A percentile compares a stretch with the other conserved stretches of the same genome.
phyloP scores from a whole-genome alignment of 1,284 basidiomycete genomes.

The Pseudozyma tsukubaensis region DNA sequence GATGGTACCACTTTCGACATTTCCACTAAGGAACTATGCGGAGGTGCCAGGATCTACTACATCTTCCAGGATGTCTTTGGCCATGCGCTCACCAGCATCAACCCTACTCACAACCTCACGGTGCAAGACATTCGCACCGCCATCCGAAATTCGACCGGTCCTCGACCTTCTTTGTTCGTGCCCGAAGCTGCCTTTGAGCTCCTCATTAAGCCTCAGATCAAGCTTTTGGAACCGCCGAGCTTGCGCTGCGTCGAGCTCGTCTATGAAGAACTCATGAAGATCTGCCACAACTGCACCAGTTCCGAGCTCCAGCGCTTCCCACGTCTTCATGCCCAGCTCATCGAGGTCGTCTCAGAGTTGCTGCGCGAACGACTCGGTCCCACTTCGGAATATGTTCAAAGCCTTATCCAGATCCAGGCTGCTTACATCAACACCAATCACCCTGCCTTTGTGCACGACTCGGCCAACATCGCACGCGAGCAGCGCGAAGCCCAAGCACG shows the following conservation, averaged over 20 bases:
- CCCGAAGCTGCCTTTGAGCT: conserved; percentile 98
- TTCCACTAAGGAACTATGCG: conserved; percentile 97
- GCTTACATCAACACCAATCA: conserved; percentile 99
- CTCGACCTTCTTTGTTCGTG: conserved; percentile 93
- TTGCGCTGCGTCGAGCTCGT: conserved; percentile 96
- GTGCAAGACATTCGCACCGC: conserved; percentile 96
- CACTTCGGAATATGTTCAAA: conserved; percentile 94
- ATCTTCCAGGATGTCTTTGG: conserved; percentile 99
- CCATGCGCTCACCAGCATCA: conserved; percentile 86
- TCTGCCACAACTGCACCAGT: conserved; percentile 97
- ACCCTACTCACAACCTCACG: conserved; percentile 89
- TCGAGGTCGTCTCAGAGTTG: conserved; percentile 97
- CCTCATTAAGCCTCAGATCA: conserved; percentile 98
- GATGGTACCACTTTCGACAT: conserved; percentile 98
- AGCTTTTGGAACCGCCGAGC: conserved; percentile 91
- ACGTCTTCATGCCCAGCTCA: conserved; percentile 87
- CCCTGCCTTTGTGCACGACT: conserved; percentile 80
- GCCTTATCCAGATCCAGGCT: conserved; percentile 94
- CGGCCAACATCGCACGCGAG: conserved; percentile 66
- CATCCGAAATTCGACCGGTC: conserved; percentile 97
- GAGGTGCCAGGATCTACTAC: conserved; percentile 97
- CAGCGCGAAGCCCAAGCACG: conserved; percentile 59
- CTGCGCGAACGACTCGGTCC: conserved; percentile 94
- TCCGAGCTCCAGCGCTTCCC: conserved; percentile 96
- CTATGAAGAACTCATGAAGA: conserved; percentile 99